Evolutionary conservation across 164 flowering plant species (phyloP).

Genomic region (Magnolia sinica): DNA sequence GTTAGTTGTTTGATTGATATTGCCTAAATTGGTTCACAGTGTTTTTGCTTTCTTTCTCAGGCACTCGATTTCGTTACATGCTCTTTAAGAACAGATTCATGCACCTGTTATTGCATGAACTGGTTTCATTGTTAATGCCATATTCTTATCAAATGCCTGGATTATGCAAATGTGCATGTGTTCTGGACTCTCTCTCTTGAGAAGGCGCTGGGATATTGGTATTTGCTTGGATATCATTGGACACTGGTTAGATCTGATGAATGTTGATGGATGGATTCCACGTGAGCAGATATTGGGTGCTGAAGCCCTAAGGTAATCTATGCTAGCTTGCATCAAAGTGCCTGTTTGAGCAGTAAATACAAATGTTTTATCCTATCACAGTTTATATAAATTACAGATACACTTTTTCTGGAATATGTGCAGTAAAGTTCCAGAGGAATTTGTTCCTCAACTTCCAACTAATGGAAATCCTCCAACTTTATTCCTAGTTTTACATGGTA

Average conservation of each 20-base stretch:
- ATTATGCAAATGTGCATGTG: not conserved
- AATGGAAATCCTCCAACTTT: slow-evolving; percentile 95
- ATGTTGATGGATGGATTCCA: slow-evolving; percentile 98
- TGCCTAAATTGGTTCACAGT: not conserved
- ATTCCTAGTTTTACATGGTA: slow-evolving; percentile 80
- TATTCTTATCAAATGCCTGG: slow-evolving; percentile 4
- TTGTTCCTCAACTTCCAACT: slow-evolving; percentile 82
- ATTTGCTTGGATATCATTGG: slow-evolving; percentile 89
- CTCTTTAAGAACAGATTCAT: not conserved
- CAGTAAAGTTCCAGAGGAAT: slow-evolving; percentile 96
- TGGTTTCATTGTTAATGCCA: not conserved
- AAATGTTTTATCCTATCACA: not conserved
- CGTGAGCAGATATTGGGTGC: slow-evolving; percentile 97
- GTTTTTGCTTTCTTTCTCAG: not conserved
- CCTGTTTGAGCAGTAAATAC: slow-evolving; percentile 1
- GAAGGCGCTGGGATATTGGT: slow-evolving; percentile 91
- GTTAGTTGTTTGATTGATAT: slow-evolving; percentile 35
- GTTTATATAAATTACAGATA: not conserved
- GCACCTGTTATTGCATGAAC: not conserved
- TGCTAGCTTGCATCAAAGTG: not conserved
- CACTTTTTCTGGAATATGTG: slow-evolving; percentile 16
- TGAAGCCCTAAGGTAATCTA: slow-evolving; percentile 82
- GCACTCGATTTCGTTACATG: not conserved
- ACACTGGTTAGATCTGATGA: slow-evolving; percentile 97
- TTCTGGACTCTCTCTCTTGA: slow-evolving; percentile 13